Evolutionary conservation across 306 rosid genomes (phyloP).

Genomic region (Cucurbita ficifolia): DNA sequence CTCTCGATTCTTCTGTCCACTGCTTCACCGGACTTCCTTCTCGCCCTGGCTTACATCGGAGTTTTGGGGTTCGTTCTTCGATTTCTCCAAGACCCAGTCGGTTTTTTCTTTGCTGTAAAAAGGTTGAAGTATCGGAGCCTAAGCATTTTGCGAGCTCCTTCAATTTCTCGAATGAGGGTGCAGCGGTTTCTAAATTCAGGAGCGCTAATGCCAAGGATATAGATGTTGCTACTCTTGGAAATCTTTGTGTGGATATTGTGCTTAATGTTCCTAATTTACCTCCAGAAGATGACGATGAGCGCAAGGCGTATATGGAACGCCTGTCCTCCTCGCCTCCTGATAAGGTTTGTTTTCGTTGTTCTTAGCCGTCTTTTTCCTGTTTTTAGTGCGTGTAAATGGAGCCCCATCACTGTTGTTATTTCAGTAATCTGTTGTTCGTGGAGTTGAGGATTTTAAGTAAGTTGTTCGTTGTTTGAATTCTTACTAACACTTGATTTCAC

Average conservation of each 20-base stretch:
- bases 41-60: constrained; percentile 2
- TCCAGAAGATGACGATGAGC: constrained; percentile 35
- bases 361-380: background rate
- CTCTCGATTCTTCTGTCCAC: constrained; percentile 25
- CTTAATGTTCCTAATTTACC: constrained; percentile 74
- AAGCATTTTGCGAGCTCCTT: background rate
- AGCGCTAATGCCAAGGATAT: constrained; percentile 26
- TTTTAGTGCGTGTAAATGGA: background rate
- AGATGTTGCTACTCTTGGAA: constrained; percentile 74
- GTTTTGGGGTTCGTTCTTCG: constrained; percentile 9
- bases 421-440: background rate
- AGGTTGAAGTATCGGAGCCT: constrained; percentile 21
- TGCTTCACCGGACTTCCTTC: constrained; percentile 20
- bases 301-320: constrained; percentile 60
- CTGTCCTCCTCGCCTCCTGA: constrained; percentile 69
- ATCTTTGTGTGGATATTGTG: constrained; percentile 85
- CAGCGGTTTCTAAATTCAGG: constrained; percentile 14
- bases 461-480: background rate
- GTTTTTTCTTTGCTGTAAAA: constrained; percentile 24
- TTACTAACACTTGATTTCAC: background rate
- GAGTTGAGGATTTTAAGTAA: background rate
- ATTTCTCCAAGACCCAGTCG: background rate
- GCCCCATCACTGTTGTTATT: background rate
- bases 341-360: constrained; percentile 25
- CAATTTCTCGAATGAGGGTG: constrained; percentile 10